These are phyloP conservation scores for Hypoxylon sp. DNA, from an alignment of 2,329 filamentous ascomycete genomes.

Conservation along the genomic window DNA sequence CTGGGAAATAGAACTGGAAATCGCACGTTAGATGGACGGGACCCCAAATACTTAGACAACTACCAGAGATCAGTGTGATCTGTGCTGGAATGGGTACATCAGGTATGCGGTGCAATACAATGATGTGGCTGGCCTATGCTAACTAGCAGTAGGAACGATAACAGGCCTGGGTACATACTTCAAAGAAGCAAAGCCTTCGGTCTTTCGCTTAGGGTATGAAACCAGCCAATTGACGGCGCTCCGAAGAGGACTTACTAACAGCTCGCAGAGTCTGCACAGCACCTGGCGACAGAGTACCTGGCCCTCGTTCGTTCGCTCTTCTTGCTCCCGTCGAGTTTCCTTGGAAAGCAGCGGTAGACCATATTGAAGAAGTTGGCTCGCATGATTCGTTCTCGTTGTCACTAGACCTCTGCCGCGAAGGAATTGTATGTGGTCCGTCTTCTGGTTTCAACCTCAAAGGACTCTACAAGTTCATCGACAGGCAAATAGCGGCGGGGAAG, in stretches of 20 bases:
- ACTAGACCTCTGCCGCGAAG: constrained; percentile 63
- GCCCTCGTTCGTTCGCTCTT: constrained; percentile 62
- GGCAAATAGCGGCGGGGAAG: constrained; percentile 55
- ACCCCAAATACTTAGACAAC: constrained; percentile 63
- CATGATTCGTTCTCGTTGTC: constrained; percentile 62
- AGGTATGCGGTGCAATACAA: no score
- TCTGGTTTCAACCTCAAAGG: constrained; percentile 67
- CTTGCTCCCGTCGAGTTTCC: constrained; percentile 63
- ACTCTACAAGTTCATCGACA: constrained; percentile 59
- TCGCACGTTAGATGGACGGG: constrained; percentile 67
- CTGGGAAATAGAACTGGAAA: constrained; percentile 56
- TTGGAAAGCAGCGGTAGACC: constrained; percentile 64
- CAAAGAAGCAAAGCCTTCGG: constrained; percentile 58
- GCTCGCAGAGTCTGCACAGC: constrained; percentile 62
- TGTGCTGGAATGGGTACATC: constrained; percentile 67
- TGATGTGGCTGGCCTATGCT: constrained; percentile 46
- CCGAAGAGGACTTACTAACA: constrained; percentile 4
- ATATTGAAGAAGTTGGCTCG: constrained; percentile 64
- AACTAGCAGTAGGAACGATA: constrained; percentile 49
- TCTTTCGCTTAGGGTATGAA: constrained; percentile 47
- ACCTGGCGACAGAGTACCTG: constrained; percentile 65
- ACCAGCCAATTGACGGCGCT: constrained; percentile 4
- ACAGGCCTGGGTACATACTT: constrained; percentile 61
- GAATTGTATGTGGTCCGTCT: constrained; percentile 67
- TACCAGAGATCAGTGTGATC: constrained; percentile 64